Evolutionary conservation across 2,329 filamentous ascomycete genomes (phyloP).

Genomic region (Cercospora zeina): DNA sequence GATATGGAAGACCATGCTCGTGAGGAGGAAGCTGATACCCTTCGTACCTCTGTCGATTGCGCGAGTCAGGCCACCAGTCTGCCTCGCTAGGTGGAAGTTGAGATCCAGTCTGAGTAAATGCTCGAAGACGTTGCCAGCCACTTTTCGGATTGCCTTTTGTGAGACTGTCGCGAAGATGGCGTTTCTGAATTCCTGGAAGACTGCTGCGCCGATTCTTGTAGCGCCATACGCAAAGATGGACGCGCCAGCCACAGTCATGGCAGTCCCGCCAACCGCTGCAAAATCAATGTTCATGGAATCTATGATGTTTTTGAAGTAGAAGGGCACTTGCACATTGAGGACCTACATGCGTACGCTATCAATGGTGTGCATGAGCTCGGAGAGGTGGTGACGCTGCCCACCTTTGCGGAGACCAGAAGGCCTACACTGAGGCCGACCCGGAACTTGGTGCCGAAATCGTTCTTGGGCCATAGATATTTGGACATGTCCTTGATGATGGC

Average conservation of each 20-base stretch:
- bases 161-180: slow-evolving; percentile 96
- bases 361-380: slow-evolving; percentile 28
- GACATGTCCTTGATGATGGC: slow-evolving; percentile 98
- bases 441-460: slow-evolving; percentile 76
- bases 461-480: slow-evolving; percentile 91
- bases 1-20: slow-evolving; percentile 98
- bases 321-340: slow-evolving; percentile 95
- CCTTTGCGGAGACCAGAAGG: slow-evolving; percentile 84
- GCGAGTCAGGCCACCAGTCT: slow-evolving; percentile 89
- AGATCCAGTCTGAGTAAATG: slow-evolving; percentile 86
- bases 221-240: slow-evolving; percentile 89
- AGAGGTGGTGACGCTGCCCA: slow-evolving; percentile 38
- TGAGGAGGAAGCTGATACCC: slow-evolving; percentile 94
- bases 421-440: slow-evolving; percentile 82
- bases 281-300: slow-evolving; percentile 98
- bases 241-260: slow-evolving; percentile 81
- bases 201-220: slow-evolving; percentile 80
- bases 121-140: slow-evolving; percentile 88
- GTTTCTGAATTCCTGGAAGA: slow-evolving; percentile 93
- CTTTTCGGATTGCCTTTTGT: slow-evolving; percentile 90
- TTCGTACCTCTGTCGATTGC: slow-evolving; percentile 97
- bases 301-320: slow-evolving; percentile 98
- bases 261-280: slow-evolving; percentile 80
- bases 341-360: slow-evolving; percentile 54
- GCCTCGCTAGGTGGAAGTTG: slow-evolving; percentile 88